These are phyloP conservation scores for Colletotrichum graminicola DNA, from an alignment of 2,329 filamentous ascomycete species.

Conservation along the genomic window DNA sequence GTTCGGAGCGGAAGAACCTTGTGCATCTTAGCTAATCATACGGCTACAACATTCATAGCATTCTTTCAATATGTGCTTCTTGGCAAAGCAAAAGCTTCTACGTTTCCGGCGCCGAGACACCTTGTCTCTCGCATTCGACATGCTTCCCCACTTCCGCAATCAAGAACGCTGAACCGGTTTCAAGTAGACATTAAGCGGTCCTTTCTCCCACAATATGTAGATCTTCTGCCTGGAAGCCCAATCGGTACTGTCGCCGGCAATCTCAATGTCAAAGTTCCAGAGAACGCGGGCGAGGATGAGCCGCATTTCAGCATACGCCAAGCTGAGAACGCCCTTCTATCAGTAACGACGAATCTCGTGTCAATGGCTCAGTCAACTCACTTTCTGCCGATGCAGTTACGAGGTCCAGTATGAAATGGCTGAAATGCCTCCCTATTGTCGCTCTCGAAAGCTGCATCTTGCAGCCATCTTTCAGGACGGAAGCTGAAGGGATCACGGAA, in stretches of 20 bases:
- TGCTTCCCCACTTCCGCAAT: too few relatives aligned
- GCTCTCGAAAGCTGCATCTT: conserved; percentile 42
- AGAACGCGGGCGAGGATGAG: conserved; percentile 59
- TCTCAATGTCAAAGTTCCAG: conserved; percentile 60
- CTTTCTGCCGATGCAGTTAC: conserved; percentile 65
- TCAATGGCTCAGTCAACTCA: conserved; percentile 48
- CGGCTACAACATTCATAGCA: too few relatives aligned
- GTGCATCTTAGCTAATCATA: background rate
- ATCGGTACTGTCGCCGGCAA: conserved; percentile 49
- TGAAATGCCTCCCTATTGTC: conserved; percentile 55
- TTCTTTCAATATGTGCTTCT: background rate
- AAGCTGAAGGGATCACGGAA: conserved; percentile 52
- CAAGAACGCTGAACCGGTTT: conserved; percentile 32
- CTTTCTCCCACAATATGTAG: conserved; percentile 39
- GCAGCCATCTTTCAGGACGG: conserved; percentile 51
- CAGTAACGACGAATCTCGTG: background rate
- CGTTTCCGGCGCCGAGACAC: too few relatives aligned
- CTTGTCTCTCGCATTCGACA: background rate
- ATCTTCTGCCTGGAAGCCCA: conserved; percentile 50
- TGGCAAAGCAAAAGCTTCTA: background rate
- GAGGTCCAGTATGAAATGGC: conserved; percentile 61
- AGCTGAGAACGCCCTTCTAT: conserved; percentile 40
- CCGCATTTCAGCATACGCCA: conserved; percentile 63
- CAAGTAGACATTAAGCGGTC: conserved; percentile 28
- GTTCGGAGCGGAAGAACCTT: background rate